Percentiles rank a stretch among this genome's conserved stretches.
Conservation (phyloP, 2,329 filamentous ascomycete genomes). For the Monilinia aucupariae region DNA sequence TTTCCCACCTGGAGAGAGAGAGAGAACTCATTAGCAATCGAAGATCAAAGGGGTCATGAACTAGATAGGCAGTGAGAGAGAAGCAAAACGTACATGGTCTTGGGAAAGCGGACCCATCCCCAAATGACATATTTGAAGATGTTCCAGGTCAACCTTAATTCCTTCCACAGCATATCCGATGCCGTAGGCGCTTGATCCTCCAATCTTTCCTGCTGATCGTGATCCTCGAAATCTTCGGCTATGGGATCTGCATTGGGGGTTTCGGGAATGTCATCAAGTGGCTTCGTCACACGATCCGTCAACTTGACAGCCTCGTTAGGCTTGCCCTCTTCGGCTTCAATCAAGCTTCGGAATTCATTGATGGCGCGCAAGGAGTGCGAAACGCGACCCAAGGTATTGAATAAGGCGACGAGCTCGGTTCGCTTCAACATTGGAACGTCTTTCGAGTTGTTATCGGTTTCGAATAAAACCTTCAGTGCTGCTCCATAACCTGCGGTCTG, state of each 20-base stretch:
- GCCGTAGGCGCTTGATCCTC: slow-evolving; percentile 38
- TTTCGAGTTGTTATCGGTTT: slow-evolving; percentile 64
- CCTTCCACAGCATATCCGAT: slow-evolving; percentile 55
- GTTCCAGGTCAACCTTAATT: slow-evolving; percentile 57
- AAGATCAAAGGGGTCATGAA: no score
- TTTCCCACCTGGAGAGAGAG: slow-evolving; percentile 43
- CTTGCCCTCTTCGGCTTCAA: slow-evolving; percentile 38
- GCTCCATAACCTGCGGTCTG: slow-evolving; percentile 94
- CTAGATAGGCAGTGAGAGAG: slow-evolving; percentile 17
- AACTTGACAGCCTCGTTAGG: slow-evolving; percentile 25
- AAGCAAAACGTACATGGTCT: slow-evolving; percentile 62
- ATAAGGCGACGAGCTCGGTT: slow-evolving; percentile 87
- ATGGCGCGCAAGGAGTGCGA: slow-evolving; percentile 74
- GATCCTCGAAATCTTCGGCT: slow-evolving; percentile 41
- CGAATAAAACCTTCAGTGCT: slow-evolving; percentile 91
- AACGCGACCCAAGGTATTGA: slow-evolving; percentile 89
- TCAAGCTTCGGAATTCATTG: slow-evolving; percentile 60
- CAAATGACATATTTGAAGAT: slow-evolving; percentile 61
- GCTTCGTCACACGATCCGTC: slow-evolving; percentile 36
- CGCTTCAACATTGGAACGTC: slow-evolving; percentile 67
- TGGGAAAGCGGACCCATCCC: slow-evolving; percentile 66
- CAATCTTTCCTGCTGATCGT: slow-evolving; percentile 29
- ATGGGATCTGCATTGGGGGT: slow-evolving; percentile 34
- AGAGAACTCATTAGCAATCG: no score
- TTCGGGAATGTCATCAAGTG: slow-evolving; percentile 38